Percentiles rank a stretch among this genome's conserved stretches.
phyloP scores from a whole-genome alignment of 345 rosid genomes.

The Geranium brycei region DNA sequence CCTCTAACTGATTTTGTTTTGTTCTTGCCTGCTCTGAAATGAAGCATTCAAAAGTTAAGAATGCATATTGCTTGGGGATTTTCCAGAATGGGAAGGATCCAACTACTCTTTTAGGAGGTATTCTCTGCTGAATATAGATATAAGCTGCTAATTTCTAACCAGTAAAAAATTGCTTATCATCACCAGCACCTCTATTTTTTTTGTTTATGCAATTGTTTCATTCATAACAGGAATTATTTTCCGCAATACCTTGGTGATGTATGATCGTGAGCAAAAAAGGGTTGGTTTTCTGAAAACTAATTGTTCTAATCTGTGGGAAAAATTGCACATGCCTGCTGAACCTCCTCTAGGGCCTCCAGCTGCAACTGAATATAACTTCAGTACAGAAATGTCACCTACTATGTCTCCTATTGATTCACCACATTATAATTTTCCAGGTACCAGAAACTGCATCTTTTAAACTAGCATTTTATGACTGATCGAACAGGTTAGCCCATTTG shows the following conservation, averaged over 20 bases:
- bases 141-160: conserved; percentile 3
- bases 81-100: conserved; percentile 84
- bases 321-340: conserved; percentile 40
- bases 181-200: not conserved
- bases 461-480: not conserved
- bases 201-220: not conserved
- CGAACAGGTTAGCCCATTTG: not conserved
- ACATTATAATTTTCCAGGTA: conserved; percentile 32
- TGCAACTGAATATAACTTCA: conserved; percentile 21
- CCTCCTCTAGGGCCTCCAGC: conserved; percentile 32
- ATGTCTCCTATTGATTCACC: conserved; percentile 24
- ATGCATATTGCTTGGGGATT: conserved; percentile 77
- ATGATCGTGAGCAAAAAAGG: conserved; percentile 71
- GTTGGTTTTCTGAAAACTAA: conserved; percentile 98
- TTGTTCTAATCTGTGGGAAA: conserved; percentile 79
- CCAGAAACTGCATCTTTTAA: conserved; percentile 1
- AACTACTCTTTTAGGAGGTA: conserved; percentile 87
- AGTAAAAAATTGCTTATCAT: not conserved
- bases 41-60: conserved; percentile 71
- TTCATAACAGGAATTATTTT: conserved; percentile 52
- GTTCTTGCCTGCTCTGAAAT: conserved; percentile 3
- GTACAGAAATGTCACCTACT: conserved; percentile 22
- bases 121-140: conserved; percentile 2
- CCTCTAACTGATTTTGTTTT: conserved; percentile 3
- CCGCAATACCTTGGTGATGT: conserved; percentile 77